phyloP scores from a whole-genome alignment of 2,329 filamentous ascomycete species.

The Phialophora verrucosa region DNA sequence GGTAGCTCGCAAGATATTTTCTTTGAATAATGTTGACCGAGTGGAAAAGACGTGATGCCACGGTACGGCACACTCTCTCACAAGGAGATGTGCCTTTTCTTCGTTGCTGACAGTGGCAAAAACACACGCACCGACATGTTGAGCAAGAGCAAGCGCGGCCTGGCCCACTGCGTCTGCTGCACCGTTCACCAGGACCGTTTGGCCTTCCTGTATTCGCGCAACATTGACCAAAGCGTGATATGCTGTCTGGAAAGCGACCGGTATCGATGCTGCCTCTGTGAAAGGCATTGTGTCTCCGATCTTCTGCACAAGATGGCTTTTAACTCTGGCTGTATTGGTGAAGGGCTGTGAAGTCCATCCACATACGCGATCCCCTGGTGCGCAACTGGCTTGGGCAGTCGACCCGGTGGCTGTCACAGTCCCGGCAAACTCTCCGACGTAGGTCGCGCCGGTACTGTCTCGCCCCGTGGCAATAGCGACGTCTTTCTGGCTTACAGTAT shows the following conservation, averaged over 20 bases:
- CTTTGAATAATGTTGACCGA: conserved; percentile 38
- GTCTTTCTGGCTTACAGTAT: no score
- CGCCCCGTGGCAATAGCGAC: no score
- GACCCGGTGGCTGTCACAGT: no score
- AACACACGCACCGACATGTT: conserved; percentile 36
- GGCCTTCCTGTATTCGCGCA: conserved; percentile 33
- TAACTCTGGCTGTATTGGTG: no score
- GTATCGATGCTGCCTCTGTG: conserved; percentile 39
- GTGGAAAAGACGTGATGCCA: conserved; percentile 44
- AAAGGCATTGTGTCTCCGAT: conserved; percentile 28
- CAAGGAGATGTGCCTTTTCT: conserved; percentile 38
- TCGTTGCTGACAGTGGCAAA: conserved; percentile 36
- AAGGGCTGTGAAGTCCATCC: no score
- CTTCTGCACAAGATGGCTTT: neutral
- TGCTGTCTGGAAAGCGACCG: conserved; percentile 41
- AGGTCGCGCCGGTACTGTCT: no score
- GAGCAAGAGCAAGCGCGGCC: conserved; percentile 41
- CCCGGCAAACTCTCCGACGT: no score
- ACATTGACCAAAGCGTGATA: conserved; percentile 42
- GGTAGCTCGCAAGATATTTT: conserved; percentile 39
- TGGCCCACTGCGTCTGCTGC: conserved; percentile 35
- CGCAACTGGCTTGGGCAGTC: no score
- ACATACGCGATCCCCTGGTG: no score
- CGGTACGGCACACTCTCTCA: conserved; percentile 38
- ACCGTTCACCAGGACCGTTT: conserved; percentile 39